Percentiles rank a stretch among this genome's conserved stretches.
Evolutionary conservation across 1,284 basidiomycete genomes (phyloP).

Genomic region (Boletus hoseneyae): DNA sequence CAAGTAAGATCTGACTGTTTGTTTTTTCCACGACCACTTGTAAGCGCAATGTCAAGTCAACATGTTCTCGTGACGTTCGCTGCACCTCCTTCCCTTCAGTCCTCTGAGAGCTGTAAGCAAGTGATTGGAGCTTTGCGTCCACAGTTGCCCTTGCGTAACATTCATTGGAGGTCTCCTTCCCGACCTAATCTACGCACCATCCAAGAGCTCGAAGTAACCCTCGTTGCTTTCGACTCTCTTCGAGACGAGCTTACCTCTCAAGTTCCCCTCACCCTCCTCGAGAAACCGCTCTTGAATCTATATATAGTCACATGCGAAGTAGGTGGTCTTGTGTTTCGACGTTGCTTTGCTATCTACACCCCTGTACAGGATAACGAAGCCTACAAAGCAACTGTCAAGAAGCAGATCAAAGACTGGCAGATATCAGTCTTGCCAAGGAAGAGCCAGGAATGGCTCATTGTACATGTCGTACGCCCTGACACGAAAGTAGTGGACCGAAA

Average conservation of each 20-base stretch:
- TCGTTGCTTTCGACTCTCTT: slow-evolving; percentile 69
- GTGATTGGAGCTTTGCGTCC: slow-evolving; percentile 61
- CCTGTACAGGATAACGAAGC: slow-evolving; percentile 72
- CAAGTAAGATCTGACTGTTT: neutral
- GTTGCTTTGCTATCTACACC: neutral
- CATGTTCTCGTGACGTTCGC: slow-evolving; percentile 64
- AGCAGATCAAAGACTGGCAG: slow-evolving; percentile 92
- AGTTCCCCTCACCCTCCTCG: slow-evolving; percentile 75
- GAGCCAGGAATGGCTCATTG: slow-evolving; percentile 87
- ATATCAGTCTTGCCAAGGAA: slow-evolving; percentile 62
- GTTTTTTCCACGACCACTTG: slow-evolving; percentile 22
- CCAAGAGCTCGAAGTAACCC: slow-evolving; percentile 76
- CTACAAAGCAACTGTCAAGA: slow-evolving; percentile 76
- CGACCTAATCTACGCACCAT: slow-evolving; percentile 78
- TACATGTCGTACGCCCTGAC: slow-evolving; percentile 78
- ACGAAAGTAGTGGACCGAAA: slow-evolving; percentile 54
- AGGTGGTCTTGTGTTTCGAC: slow-evolving; percentile 17
- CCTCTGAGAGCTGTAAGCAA: slow-evolving; percentile 69
- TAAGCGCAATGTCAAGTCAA: slow-evolving; percentile 29
- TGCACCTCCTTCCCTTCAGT: slow-evolving; percentile 57
- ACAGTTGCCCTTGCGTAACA: slow-evolving; percentile 82
- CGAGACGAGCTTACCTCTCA: slow-evolving; percentile 74
- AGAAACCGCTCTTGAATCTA: slow-evolving; percentile 81
- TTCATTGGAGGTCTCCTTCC: slow-evolving; percentile 84
- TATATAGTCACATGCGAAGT: slow-evolving; percentile 90